A percentile compares a stretch with the other conserved stretches of the same genome.
These are phyloP conservation scores for Afroboletus lepidellus DNA, from an alignment of 1,284 basidiomycete genomes.

Conservation along the genomic window DNA sequence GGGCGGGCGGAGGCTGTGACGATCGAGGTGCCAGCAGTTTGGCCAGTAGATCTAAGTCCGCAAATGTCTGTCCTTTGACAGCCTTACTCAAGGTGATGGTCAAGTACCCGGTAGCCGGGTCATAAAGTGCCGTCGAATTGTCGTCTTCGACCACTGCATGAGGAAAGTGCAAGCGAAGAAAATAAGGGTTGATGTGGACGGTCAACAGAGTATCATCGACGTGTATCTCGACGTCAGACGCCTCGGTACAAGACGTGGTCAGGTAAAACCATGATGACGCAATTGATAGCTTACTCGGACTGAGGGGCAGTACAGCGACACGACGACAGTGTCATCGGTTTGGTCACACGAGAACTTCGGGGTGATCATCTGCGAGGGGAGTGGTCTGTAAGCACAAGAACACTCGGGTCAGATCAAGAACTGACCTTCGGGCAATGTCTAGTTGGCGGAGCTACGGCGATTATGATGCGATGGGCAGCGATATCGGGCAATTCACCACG, in stretches of 20 bases:
- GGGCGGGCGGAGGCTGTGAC: constrained; percentile 35
- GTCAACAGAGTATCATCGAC: constrained; percentile 69
- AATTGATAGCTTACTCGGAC: constrained; percentile 58
- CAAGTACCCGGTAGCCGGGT: constrained; percentile 68
- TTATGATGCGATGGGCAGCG: neutral
- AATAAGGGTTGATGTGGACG: constrained; percentile 80
- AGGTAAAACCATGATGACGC: constrained; percentile 14
- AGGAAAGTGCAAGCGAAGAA: constrained; percentile 72
- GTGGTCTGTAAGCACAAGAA: neutral
- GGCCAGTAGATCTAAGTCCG: constrained; percentile 72
- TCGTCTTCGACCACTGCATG: constrained; percentile 67
- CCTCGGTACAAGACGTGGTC: constrained; percentile 42
- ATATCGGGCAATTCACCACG: neutral
- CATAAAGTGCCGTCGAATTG: constrained; percentile 65
- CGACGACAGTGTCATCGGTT: constrained; percentile 54
- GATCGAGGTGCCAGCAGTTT: constrained; percentile 69
- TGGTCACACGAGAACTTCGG: constrained; percentile 76
- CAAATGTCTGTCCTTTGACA: constrained; percentile 60
- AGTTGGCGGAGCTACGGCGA: constrained; percentile 1
- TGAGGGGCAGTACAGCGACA: constrained; percentile 73
- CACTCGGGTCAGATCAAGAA: neutral
- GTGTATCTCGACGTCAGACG: constrained; percentile 74
- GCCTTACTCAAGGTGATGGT: constrained; percentile 70
- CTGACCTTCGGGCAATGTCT: neutral
- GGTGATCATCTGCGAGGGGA: constrained; percentile 60